Percentiles rank a stretch among this genome's conserved stretches.
Evolutionary conservation across 352 stramenopile species (phyloP).

Genomic region (Pythium periplocum): DNA sequence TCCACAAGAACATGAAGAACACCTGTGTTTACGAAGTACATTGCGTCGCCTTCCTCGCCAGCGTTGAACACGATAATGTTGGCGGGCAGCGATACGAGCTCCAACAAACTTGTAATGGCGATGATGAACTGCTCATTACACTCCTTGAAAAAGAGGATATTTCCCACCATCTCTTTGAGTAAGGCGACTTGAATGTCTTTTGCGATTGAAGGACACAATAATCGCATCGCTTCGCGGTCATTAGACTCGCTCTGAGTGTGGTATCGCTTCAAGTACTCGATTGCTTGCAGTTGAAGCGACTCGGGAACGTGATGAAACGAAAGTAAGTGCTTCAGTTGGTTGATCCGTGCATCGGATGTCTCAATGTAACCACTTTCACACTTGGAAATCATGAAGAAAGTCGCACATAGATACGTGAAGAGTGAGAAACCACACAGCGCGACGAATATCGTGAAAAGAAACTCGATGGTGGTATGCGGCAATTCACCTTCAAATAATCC

Average conservation of each 20-base stretch:
- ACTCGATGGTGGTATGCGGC: slow-evolving; percentile 35
- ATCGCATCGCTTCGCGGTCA: slow-evolving; percentile 48
- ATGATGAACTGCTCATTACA: slow-evolving; percentile 64
- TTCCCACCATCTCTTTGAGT: slow-evolving; percentile 51
- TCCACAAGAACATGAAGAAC: slow-evolving; percentile 56
- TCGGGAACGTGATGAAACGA: slow-evolving; percentile 60
- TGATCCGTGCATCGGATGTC: slow-evolving; percentile 53
- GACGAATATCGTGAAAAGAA: slow-evolving; percentile 63
- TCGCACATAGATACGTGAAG: slow-evolving; percentile 66
- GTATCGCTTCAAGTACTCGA: slow-evolving; percentile 54
- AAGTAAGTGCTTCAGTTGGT: slow-evolving; percentile 67
- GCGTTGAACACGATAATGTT: slow-evolving; percentile 41
- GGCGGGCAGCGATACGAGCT: slow-evolving; percentile 55
- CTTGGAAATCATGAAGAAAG: slow-evolving; percentile 78
- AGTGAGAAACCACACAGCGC: slow-evolving; percentile 56
- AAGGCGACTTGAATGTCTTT: slow-evolving; percentile 62
- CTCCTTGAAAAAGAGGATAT: slow-evolving; percentile 51
- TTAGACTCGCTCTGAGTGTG: slow-evolving; percentile 65
- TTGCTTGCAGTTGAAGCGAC: slow-evolving; percentile 34
- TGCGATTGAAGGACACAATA: slow-evolving; percentile 57
- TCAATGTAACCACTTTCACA: slow-evolving; percentile 51
- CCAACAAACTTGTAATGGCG: slow-evolving; percentile 53
- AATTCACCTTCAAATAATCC: slow-evolving; percentile 64
- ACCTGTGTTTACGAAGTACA: slow-evolving; percentile 65
- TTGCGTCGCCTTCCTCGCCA: slow-evolving; percentile 50